These are phyloP conservation scores for Calonectria fujianensis DNA, from an alignment of 2,329 filamentous ascomycete genomes.

Conservation along the genomic window DNA sequence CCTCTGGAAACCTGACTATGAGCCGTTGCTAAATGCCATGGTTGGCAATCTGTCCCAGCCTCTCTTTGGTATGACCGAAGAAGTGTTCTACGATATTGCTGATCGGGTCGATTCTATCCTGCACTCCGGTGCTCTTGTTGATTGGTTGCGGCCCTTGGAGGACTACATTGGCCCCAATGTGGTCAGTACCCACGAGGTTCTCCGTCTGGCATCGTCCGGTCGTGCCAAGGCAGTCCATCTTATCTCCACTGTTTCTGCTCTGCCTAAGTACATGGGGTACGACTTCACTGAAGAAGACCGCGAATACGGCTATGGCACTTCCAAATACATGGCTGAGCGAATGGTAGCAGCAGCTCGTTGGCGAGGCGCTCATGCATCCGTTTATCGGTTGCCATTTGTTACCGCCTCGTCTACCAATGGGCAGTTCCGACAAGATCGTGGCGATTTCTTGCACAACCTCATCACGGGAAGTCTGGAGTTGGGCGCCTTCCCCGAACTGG, in stretches of 20 bases:
- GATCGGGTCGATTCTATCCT: neutral
- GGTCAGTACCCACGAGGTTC: neutral
- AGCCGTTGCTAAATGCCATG: neutral
- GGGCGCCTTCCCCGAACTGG: neutral
- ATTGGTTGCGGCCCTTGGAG: neutral
- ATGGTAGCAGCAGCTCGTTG: neutral
- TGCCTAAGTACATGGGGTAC: neutral
- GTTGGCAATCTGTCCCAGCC: neutral
- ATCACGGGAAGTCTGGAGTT: neutral
- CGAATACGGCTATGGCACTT: neutral
- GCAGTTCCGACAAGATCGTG: neutral
- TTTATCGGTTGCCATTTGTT: neutral
- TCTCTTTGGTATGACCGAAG: neutral
- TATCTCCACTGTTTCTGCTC: neutral
- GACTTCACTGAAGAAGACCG: neutral
- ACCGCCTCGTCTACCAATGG: neutral
- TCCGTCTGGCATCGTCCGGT: neutral
- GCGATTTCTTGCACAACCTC: neutral
- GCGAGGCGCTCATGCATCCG: neutral
- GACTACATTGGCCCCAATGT: neutral
- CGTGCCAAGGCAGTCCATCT: neutral
- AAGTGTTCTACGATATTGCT: neutral
- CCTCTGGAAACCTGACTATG: neutral
- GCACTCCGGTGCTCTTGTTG: neutral
- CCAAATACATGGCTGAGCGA: neutral